Evolutionary conservation across 2,329 filamentous ascomycete genomes (phyloP).

Genomic region (Colletotrichum shisoi): DNA sequence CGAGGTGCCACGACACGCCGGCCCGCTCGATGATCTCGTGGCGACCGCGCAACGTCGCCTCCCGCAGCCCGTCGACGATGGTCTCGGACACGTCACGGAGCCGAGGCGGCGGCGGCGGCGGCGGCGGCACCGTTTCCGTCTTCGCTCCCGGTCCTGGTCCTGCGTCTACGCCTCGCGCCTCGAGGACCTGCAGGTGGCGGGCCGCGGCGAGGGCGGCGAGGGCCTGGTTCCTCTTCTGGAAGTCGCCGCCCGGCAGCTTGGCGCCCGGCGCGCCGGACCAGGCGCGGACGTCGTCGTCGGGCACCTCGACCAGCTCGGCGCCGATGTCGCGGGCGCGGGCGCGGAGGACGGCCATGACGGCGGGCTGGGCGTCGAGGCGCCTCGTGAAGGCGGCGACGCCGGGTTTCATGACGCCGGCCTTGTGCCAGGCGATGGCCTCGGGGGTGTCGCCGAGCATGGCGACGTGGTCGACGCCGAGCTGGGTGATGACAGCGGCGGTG

Average conservation of each 20-base stretch:
- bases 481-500: constrained; percentile 67
- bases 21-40: constrained; percentile 70
- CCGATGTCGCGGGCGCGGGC: constrained; percentile 62
- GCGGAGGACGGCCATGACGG: constrained; percentile 56
- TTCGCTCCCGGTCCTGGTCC: no score
- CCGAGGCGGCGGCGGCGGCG: no score
- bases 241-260: constrained; percentile 60
- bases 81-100: constrained; percentile 59
- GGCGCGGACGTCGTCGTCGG: constrained; percentile 16
- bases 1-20: constrained; percentile 80
- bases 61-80: constrained; percentile 76
- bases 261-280: constrained; percentile 49
- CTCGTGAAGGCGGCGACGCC: constrained; percentile 60
- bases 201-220: constrained; percentile 58
- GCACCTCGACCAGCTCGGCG: constrained; percentile 52
- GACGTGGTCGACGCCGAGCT: constrained; percentile 75
- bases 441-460: constrained; percentile 68
- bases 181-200: constrained; percentile 39
- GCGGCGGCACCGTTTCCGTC: no score
- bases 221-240: constrained; percentile 67
- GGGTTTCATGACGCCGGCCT: constrained; percentile 73
- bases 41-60: constrained; percentile 79
- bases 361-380: constrained; percentile 45
- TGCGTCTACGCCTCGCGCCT: constrained; percentile 56
- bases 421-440: constrained; percentile 76